phyloP scores from a whole-genome alignment of 495 filamentous ascomycete genomes.

The Podospora comata region DNA sequence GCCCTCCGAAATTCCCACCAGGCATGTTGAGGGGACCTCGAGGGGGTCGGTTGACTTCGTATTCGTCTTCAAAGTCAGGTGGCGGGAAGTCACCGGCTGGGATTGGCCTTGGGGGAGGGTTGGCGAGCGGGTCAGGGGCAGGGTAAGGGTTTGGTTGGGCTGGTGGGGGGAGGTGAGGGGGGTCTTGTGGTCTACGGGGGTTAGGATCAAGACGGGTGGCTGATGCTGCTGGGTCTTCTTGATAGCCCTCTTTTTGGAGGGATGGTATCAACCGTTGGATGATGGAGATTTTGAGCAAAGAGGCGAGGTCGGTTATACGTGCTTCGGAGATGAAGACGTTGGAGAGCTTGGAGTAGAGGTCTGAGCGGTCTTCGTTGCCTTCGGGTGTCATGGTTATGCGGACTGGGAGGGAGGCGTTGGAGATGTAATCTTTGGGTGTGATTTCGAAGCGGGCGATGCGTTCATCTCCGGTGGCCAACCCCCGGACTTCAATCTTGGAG shows the following conservation, averaged over 20 bases:
- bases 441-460: conserved; percentile 75
- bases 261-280: conserved; percentile 76
- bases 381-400: conserved; percentile 39
- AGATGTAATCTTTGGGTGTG: conserved; percentile 72
- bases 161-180: conserved; percentile 50
- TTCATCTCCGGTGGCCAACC: conserved; percentile 73
- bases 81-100: conserved; percentile 78
- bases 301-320: conserved; percentile 64
- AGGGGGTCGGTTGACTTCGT: conserved; percentile 70
- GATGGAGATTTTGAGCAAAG: conserved; percentile 67
- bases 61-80: conserved; percentile 92
- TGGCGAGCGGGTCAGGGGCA: conserved; percentile 53
- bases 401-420: conserved; percentile 44
- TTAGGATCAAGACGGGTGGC: conserved; percentile 17
- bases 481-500: conserved; percentile 77
- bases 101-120: conserved; percentile 58
- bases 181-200: conserved; percentile 31
- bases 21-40: conserved; percentile 42
- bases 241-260: conserved; percentile 71
- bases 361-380: conserved; percentile 41
- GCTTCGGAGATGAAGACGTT: conserved; percentile 70
- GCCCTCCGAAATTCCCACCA: conserved; percentile 44
- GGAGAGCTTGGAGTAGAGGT: conserved; percentile 48
- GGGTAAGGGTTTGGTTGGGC: conserved; percentile 65
- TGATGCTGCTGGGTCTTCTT: conserved; percentile 45